Evolutionary conservation across 2,329 filamentous ascomycete species (phyloP).

Genomic region (Neoarthrinium moseri): DNA sequence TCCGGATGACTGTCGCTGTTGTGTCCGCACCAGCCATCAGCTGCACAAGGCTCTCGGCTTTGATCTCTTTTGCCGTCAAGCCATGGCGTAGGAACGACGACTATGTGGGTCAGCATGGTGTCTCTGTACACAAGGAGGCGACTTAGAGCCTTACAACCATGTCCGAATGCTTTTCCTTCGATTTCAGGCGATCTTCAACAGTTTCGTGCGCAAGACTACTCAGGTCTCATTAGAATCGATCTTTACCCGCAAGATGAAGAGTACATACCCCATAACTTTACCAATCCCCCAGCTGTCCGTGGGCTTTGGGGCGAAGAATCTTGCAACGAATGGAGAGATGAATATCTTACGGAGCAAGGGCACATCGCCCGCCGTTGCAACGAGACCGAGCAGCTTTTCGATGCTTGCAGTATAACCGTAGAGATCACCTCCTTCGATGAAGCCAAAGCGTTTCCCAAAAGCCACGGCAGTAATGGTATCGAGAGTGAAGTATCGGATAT

Average conservation of each 20-base stretch:
- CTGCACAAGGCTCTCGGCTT: constrained; percentile 1
- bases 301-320: constrained; percentile 1
- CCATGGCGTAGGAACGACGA: constrained; percentile 3
- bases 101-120: neutral
- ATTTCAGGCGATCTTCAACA: neutral
- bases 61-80: neutral
- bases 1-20: constrained; percentile 7
- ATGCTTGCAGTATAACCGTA: constrained; percentile 3
- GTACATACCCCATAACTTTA: neutral
- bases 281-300: neutral
- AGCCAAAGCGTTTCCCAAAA: constrained; percentile 5
- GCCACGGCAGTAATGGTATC: constrained; percentile 7
- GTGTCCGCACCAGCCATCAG: constrained; percentile 9
- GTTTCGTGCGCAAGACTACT: constrained; percentile 5
- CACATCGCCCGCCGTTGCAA: neutral
- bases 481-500: constrained; percentile 8
- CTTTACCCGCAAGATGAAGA: too few relatives aligned
- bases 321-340: neutral
- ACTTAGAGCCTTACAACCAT: constrained; percentile 10
- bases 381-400: neutral
- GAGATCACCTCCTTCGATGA: constrained; percentile 8
- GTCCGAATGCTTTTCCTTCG: neutral
- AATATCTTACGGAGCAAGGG: constrained; percentile 1
- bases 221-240: too few relatives aligned
- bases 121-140: too few relatives aligned